Conservation (phyloP, 2,329 filamentous ascomycete species). For the Alternaria novae-zelandiae region DNA sequence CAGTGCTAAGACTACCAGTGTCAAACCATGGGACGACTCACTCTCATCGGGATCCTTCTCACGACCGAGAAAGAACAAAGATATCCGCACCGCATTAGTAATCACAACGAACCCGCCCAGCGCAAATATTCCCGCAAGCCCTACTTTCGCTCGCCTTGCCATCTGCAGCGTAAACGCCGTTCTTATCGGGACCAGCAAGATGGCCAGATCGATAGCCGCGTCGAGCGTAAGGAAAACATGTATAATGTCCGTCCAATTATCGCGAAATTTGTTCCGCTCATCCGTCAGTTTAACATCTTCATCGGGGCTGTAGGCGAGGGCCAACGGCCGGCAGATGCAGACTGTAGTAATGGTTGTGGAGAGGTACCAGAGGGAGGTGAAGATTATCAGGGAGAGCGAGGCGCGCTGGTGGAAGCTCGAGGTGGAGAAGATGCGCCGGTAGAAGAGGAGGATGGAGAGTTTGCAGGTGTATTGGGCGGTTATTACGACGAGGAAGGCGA, state of each 20-base stretch:
- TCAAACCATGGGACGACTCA: neutral
- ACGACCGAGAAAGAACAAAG: too few species aligned
- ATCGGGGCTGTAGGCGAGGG: too few species aligned
- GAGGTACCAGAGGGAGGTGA: neutral
- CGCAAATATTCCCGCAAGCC: neutral
- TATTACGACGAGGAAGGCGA: neutral
- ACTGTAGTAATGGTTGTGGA: too few species aligned
- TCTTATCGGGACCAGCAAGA: neutral
- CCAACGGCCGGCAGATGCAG: too few species aligned
- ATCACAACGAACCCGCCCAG: neutral
- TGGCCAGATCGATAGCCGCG: neutral
- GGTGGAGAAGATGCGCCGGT: neutral
- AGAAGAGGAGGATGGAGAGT: slow-evolving; percentile 2
- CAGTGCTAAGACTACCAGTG: neutral
- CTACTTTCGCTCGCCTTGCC: neutral
- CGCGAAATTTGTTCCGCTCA: too few species aligned
- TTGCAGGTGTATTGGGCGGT: too few species aligned
- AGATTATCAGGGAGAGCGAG: neutral
- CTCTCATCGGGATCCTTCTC: neutral
- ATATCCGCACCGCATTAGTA: neutral
- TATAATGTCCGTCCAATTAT: too few species aligned
- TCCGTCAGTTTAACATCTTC: too few species aligned
- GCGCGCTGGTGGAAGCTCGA: neutral
- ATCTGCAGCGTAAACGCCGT: neutral
- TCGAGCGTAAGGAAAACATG: neutral